Conservation (phyloP, 1,284 basidiomycete species). For the Ganoderma lucidum region DNA sequence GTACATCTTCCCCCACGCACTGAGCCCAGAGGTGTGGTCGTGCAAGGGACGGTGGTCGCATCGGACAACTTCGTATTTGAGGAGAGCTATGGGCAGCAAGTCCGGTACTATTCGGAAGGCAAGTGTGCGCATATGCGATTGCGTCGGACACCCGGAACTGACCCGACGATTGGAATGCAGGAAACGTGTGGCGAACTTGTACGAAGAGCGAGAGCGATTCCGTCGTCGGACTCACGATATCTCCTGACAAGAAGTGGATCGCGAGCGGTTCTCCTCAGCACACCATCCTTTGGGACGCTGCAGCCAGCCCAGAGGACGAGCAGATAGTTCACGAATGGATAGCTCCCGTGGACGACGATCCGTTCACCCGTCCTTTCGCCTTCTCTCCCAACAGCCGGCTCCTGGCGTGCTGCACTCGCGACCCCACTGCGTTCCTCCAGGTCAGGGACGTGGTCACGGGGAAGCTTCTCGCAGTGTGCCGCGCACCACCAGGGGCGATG, state of each 20-base stretch:
- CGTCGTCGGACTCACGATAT: background rate
- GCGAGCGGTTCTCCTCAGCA: background rate
- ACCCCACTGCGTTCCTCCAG: background rate
- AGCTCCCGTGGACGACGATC: background rate
- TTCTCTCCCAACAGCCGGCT: background rate
- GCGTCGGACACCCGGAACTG: background rate
- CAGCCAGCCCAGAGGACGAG: background rate
- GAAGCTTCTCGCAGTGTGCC: background rate
- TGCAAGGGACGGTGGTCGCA: background rate
- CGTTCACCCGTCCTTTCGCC: background rate
- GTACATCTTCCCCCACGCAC: background rate
- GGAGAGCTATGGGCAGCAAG: background rate
- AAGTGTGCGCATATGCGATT: background rate
- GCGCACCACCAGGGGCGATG: background rate
- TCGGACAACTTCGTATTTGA: background rate
- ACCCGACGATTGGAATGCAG: background rate
- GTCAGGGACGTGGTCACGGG: background rate
- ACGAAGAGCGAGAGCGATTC: background rate
- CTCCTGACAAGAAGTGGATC: background rate
- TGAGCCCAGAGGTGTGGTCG: background rate
- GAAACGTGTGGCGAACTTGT: background rate
- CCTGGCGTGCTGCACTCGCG: constrained; percentile 1
- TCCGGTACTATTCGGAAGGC: constrained; percentile 4
- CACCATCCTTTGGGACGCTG: background rate
- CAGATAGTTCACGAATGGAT: background rate